Conservation (phyloP, 2,329 filamentous ascomycete genomes). For the Pseudogymnoascus sp. region DNA sequence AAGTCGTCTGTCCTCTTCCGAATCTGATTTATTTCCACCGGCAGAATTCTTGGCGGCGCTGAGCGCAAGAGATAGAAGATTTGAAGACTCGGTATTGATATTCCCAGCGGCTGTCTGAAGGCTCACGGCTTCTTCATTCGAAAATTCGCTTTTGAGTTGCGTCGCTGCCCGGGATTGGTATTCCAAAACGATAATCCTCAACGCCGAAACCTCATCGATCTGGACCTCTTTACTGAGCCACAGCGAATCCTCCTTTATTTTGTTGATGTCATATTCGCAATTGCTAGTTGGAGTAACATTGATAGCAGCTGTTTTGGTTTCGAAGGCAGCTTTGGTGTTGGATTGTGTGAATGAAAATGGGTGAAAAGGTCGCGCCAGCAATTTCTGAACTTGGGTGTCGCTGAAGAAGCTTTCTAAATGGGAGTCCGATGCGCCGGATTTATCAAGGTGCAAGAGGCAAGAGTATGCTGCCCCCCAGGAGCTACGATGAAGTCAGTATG, state of each 20-base stretch:
- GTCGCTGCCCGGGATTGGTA: slow-evolving; percentile 71
- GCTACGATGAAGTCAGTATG: slow-evolving; percentile 31
- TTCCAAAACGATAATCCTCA: slow-evolving; percentile 74
- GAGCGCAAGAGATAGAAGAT: slow-evolving; percentile 41
- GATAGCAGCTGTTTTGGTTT: slow-evolving; percentile 79
- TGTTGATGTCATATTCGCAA: slow-evolving; percentile 62
- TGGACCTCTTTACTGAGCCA: slow-evolving; percentile 76
- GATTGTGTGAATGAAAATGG: slow-evolving; percentile 57
- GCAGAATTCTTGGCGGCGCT: slow-evolving; percentile 17
- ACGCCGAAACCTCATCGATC: slow-evolving; percentile 72
- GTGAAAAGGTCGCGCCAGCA: slow-evolving; percentile 60
- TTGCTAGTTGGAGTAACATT: slow-evolving; percentile 64
- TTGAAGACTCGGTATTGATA: slow-evolving; percentile 49
- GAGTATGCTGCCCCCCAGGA: slow-evolving; percentile 55
- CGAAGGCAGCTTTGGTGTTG: slow-evolving; percentile 62
- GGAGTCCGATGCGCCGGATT: slow-evolving; percentile 43
- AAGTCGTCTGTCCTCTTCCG: slow-evolving; percentile 50
- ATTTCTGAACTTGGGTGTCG: slow-evolving; percentile 57
- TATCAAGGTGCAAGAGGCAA: slow-evolving; percentile 52
- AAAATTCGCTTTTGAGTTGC: slow-evolving; percentile 63
- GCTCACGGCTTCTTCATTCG: slow-evolving; percentile 69
- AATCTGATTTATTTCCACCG: slow-evolving; percentile 50
- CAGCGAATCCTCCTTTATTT: slow-evolving; percentile 74
- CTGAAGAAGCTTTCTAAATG: slow-evolving; percentile 57
- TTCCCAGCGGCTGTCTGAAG: slow-evolving; percentile 65